Conservation (phyloP, 2,329 filamentous ascomycete genomes). For the Calonectria pseudoreteaudii region DNA sequence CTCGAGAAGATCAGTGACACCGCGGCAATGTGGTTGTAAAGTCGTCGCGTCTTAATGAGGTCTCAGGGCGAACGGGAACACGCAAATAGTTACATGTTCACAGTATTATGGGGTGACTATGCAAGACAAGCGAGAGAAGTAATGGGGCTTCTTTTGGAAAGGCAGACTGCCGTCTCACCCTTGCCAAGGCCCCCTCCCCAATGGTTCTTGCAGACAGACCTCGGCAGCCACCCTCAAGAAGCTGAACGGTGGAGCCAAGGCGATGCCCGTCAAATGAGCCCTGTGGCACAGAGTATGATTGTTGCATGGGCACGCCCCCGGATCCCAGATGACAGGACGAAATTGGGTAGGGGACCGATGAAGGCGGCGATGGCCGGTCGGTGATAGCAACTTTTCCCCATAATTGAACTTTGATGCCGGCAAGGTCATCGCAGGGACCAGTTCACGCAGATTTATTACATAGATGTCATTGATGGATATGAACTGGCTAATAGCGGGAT, state of each 20-base stretch:
- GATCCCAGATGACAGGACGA: constrained; percentile 9
- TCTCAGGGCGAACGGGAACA: constrained; percentile 19
- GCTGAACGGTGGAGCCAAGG: constrained; percentile 25
- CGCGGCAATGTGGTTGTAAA: constrained; percentile 19
- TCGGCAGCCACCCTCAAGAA: constrained; percentile 9
- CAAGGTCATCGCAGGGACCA: background rate
- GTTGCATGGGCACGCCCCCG: constrained; percentile 7
- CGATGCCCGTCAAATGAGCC: constrained; percentile 21
- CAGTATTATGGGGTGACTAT: background rate
- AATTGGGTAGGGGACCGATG: constrained; percentile 14
- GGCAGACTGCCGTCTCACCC: constrained; percentile 21
- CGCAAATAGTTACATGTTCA: background rate
- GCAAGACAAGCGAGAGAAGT: constrained; percentile 4
- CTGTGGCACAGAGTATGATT: constrained; percentile 19
- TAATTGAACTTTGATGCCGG: background rate
- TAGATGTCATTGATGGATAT: constrained; percentile 4
- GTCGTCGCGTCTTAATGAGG: constrained; percentile 18
- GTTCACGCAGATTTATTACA: constrained; percentile 5
- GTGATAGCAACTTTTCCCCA: background rate
- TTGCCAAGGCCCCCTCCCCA: background rate
- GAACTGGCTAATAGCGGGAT: constrained; percentile 8
- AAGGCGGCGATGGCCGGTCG: constrained; percentile 3
- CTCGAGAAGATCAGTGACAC: constrained; percentile 2
- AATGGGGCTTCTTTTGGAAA: constrained; percentile 20
- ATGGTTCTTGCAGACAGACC: constrained; percentile 3